Conservation (phyloP, 805 yeast genomes). For the Pichia membranifaciens region DNA sequence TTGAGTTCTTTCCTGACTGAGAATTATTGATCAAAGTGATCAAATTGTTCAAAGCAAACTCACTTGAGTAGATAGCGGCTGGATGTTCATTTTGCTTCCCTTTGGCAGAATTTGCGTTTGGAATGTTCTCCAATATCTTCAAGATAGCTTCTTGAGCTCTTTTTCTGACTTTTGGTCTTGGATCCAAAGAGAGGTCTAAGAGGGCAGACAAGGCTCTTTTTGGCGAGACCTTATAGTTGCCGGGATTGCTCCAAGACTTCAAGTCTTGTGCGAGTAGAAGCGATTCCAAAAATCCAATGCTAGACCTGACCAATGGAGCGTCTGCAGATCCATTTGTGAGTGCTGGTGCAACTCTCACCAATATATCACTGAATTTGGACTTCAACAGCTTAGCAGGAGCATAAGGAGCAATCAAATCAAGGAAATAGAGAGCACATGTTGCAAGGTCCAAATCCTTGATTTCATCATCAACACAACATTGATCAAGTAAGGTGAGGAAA, state of each 20-base stretch:
- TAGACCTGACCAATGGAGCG: slow-evolving; percentile 76
- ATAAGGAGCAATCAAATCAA: slow-evolving; percentile 73
- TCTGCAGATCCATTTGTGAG: slow-evolving; percentile 63
- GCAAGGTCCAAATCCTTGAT: slow-evolving; percentile 60
- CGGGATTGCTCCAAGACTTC: slow-evolving; percentile 63
- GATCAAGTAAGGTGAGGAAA: slow-evolving; percentile 74
- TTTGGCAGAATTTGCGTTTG: slow-evolving; percentile 63
- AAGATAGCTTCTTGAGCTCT: slow-evolving; percentile 89
- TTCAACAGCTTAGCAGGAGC: slow-evolving; percentile 64
- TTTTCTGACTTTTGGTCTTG: slow-evolving; percentile 91
- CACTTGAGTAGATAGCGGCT: slow-evolving; percentile 66
- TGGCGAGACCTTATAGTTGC: slow-evolving; percentile 55
- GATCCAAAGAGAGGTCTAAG: slow-evolving; percentile 73
- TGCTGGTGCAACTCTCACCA: slow-evolving; percentile 76
- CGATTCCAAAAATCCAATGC: slow-evolving; percentile 80
- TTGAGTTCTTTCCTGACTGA: slow-evolving; percentile 17
- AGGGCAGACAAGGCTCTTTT: slow-evolving; percentile 75
- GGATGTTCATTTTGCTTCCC: slow-evolving; percentile 52
- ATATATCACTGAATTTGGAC: slow-evolving; percentile 69
- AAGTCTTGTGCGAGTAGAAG: slow-evolving; percentile 75
- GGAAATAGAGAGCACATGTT: slow-evolving; percentile 68
- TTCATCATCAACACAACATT: slow-evolving; percentile 50
- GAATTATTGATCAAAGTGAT: slow-evolving; percentile 37
- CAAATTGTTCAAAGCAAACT: slow-evolving; percentile 54
- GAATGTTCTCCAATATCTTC: slow-evolving; percentile 47